Percentiles rank a stretch among this genome's conserved stretches.
Evolutionary conservation across 495 filamentous ascomycete genomes (phyloP).

Genomic region (Penicillium soppii): DNA sequence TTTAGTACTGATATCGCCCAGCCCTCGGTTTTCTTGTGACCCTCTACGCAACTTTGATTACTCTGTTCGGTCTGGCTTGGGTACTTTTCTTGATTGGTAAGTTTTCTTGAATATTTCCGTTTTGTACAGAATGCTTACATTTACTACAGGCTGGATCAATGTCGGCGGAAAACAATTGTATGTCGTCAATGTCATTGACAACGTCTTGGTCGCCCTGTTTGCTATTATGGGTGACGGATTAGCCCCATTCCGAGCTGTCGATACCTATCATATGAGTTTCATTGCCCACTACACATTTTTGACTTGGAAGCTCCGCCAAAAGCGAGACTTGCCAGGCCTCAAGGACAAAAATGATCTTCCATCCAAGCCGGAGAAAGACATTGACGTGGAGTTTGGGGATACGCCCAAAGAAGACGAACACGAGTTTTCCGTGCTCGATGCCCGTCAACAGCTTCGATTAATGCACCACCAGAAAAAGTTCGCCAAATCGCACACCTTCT

Average conservation of each 20-base stretch:
- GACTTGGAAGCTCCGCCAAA: slow-evolving; percentile 68
- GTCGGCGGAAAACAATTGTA: slow-evolving; percentile 69
- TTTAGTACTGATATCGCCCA: slow-evolving; percentile 12
- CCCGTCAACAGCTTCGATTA: slow-evolving; percentile 60
- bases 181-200: slow-evolving; percentile 73
- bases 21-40: slow-evolving; percentile 74
- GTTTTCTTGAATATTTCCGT: not conserved
- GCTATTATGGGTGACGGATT: slow-evolving; percentile 75
- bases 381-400: slow-evolving; percentile 46
- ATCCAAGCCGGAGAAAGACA: slow-evolving; percentile 41
- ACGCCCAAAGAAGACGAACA: slow-evolving; percentile 35
- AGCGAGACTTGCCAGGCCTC: slow-evolving; percentile 60
- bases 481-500: slow-evolving; percentile 75
- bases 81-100: slow-evolving; percentile 76
- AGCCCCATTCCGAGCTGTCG: slow-evolving; percentile 70
- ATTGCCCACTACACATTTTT: slow-evolving; percentile 65
- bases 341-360: slow-evolving; percentile 73
- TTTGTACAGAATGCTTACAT: not conserved
- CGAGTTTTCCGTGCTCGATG: slow-evolving; percentile 61
- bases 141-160: slow-evolving; percentile 66
- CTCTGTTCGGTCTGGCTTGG: slow-evolving; percentile 78
- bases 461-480: slow-evolving; percentile 74
- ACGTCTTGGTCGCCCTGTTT: slow-evolving; percentile 73
- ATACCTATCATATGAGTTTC: slow-evolving; percentile 80
- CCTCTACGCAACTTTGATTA: slow-evolving; percentile 77